These are phyloP conservation scores for Myxozyma sirexii DNA, from an alignment of 805 yeast species.

Conservation along the genomic window DNA sequence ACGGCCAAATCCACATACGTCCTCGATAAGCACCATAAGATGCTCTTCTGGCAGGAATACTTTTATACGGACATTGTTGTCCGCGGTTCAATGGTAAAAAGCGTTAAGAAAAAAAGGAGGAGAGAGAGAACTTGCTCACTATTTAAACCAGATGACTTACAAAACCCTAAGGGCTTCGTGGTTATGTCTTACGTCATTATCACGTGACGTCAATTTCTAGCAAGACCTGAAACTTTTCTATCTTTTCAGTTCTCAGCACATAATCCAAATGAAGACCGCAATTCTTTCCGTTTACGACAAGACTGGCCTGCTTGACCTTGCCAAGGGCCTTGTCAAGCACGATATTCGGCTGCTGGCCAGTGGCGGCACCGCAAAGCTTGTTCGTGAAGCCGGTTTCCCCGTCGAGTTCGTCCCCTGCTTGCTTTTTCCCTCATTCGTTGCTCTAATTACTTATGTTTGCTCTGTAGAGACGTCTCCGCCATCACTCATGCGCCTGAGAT, in stretches of 20 bases:
- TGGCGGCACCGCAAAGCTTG: conserved; percentile 94
- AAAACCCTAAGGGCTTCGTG: background rate
- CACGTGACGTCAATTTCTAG: background rate
- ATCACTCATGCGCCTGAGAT: conserved; percentile 99
- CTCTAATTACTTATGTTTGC: background rate
- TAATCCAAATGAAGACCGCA: conserved; percentile 67
- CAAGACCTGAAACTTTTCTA: background rate
- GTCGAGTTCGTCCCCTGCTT: conserved; percentile 60
- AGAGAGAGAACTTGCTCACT: background rate
- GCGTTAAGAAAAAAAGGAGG: conserved; percentile 39
- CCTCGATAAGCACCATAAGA: conserved; percentile 42
- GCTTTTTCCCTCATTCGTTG: background rate
- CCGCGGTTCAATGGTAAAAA: conserved; percentile 36
- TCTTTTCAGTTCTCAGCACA: background rate
- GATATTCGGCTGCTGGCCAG: conserved; percentile 92
- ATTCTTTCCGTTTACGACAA: conserved; percentile 96
- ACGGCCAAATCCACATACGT: conserved; percentile 41
- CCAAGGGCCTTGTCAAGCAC: conserved; percentile 88
- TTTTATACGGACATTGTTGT: conserved; percentile 27
- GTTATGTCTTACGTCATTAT: background rate
- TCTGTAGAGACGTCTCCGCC: conserved; percentile 81
- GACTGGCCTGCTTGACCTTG: conserved; percentile 93
- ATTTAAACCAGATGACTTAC: background rate
- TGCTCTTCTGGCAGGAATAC: conserved; percentile 46
- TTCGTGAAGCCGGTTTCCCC: conserved; percentile 97